Evolutionary conservation across 331 rosid genomes (phyloP), one percentile per base, ranked within the genome.

Genomic region (Phaseolus coccineus): DNA sequence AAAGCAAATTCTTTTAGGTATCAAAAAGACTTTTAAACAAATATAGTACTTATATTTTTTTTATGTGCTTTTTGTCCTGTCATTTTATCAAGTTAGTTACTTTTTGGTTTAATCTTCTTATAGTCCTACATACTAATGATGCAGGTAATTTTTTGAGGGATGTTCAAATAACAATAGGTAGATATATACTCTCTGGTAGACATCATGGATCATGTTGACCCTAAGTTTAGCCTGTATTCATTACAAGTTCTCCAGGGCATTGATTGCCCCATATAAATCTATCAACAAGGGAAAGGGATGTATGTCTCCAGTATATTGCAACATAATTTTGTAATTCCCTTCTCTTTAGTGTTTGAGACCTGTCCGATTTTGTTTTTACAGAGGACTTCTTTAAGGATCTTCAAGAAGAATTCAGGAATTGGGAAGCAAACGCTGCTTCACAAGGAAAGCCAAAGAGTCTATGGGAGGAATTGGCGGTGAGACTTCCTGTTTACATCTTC

Each of bases 91-190:
- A 53, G 46, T 37, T 66, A 28, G 77, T 55, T 59, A 71, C 37
- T 3, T 78, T 69, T 35, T 51, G 12, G 11, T 46, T 71, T 37
- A 80, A 30, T 48, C 72, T 87, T 85, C 93, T 93, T 88, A 85
- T 90, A 77, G 83, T 53, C 70, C 67, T 85, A 87, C 86, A 85
- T 92, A 89, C 87, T 85, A 75, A 76, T 88, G 84, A 85, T 96
- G 99, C 99, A 96, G 97, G 99, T 89, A 86, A 85, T 89, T 79
- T 93, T 91, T 61, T 93, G 81, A 90, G 88, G 88, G 99, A 93
- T 93, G 98, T 91, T 89, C 98, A 93, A 90, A 90, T 96, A 86
- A 84, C 99, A 89, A 78, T 93, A 93, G 98, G 99, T 96, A 96
- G 99, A 85, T 90, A 81, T 84, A 83, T 87, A 81, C 88, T 84